Conservation (phyloP, 768 basidiomycete species). For the Sutorius australiensis region DNA sequence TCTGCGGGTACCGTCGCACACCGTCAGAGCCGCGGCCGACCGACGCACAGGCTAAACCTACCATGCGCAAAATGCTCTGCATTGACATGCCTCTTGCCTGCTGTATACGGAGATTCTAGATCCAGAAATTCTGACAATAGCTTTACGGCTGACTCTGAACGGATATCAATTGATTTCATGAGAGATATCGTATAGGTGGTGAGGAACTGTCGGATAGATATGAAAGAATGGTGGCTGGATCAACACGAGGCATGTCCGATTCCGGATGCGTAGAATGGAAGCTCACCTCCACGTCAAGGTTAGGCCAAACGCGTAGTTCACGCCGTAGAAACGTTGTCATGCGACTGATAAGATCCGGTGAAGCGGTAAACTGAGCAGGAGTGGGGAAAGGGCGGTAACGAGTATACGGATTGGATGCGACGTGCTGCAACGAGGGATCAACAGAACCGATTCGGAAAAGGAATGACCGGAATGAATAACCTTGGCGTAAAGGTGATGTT, state of each 20-base stretch:
- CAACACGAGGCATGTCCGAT: neutral
- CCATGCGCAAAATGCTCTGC: constrained; percentile 96
- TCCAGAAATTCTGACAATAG: constrained; percentile 87
- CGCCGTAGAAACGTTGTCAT: constrained; percentile 80
- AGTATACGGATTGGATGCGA: constrained; percentile 83
- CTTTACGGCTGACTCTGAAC: constrained; percentile 83
- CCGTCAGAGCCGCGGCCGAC: neutral
- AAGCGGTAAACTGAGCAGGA: constrained; percentile 76
- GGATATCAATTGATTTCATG: constrained; percentile 91
- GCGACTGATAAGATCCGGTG: constrained; percentile 68
- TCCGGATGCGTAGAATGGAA: neutral
- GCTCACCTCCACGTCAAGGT: constrained; percentile 84
- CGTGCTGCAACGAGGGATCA: constrained; percentile 55
- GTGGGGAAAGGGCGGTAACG: constrained; percentile 89
- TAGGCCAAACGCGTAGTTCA: constrained; percentile 84
- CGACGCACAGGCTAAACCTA: constrained; percentile 32
- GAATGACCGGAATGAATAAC: constrained; percentile 38
- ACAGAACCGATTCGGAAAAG: neutral
- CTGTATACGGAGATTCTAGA: constrained; percentile 55
- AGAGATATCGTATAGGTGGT: constrained; percentile 85
- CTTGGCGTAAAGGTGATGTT: constrained; percentile 79
- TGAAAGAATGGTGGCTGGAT: constrained; percentile 14
- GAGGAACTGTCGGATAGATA: constrained; percentile 59
- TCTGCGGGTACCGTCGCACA: constrained; percentile 42
- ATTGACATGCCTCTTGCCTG: constrained; percentile 57